Evolutionary conservation across 306 rosid genomes (phyloP).

Genomic region (Mimosa pudica): DNA sequence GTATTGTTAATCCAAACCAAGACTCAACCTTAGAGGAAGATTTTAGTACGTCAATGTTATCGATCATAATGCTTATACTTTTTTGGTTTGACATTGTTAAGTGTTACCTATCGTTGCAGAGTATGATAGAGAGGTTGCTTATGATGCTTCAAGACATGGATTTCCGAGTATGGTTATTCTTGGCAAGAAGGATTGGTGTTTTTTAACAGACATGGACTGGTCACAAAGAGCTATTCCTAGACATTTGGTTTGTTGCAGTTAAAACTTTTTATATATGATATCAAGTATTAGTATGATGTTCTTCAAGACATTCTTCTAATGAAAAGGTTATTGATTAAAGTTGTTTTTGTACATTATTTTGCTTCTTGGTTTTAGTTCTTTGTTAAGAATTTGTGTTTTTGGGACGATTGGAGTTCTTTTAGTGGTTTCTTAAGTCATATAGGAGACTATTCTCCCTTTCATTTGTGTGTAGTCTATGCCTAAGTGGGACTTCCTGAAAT

Average conservation of each 20-base stretch:
- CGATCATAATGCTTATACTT: conserved; percentile 23
- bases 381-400: not conserved
- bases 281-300: conserved; percentile 7
- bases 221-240: conserved; percentile 84
- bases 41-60: not conserved
- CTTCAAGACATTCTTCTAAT: not conserved
- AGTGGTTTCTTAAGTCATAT: not conserved
- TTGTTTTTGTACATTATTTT: conserved; percentile 19
- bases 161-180: conserved; percentile 77
- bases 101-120: conserved; percentile 47
- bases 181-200: conserved; percentile 74
- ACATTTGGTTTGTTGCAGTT: conserved; percentile 70
- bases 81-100: conserved; percentile 23
- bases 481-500: conserved; percentile 14
- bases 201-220: conserved; percentile 98
- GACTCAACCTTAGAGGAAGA: too few relatives aligned
- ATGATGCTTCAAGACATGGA: conserved; percentile 77
- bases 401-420: not conserved
- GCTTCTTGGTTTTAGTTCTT: conserved; percentile 2
- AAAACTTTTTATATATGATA: not conserved
- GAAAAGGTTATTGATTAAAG: not conserved
- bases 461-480: conserved; percentile 10
- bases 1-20: too few relatives aligned
- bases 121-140: conserved; percentile 70
- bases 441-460: conserved; percentile 11